These are phyloP conservation scores for Pugionium cornutum DNA, from an alignment of 345 rosid species.

Conservation along the genomic window DNA sequence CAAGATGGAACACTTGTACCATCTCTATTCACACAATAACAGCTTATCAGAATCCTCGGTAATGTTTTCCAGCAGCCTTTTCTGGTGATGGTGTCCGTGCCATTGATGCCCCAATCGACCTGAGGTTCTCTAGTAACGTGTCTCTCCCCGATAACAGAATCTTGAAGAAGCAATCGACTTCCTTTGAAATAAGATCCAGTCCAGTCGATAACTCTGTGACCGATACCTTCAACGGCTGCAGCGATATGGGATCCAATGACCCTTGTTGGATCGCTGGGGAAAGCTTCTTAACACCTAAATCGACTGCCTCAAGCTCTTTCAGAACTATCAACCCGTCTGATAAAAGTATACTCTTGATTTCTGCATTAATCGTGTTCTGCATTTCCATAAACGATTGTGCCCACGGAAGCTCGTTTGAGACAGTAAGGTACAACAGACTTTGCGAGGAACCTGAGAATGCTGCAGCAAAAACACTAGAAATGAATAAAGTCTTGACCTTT, in stretches of 20 bases:
- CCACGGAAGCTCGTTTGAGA: slow-evolving; percentile 43
- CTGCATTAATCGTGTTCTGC: slow-evolving; percentile 39
- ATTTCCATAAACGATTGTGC: slow-evolving; percentile 36
- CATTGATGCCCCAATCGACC: slow-evolving; percentile 26
- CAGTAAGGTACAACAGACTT: slow-evolving; percentile 30
- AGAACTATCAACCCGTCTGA: slow-evolving; percentile 37
- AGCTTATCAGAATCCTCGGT: slow-evolving; percentile 39
- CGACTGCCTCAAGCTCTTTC: slow-evolving; percentile 44
- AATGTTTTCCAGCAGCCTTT: slow-evolving; percentile 40
- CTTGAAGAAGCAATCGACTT: slow-evolving; percentile 45
- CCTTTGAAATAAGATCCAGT: slow-evolving; percentile 40
- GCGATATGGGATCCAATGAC: slow-evolving; percentile 11
- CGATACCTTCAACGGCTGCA: slow-evolving; percentile 35
- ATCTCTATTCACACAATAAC: slow-evolving; percentile 30
- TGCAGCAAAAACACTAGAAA: slow-evolving; percentile 42
- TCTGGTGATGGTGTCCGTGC: slow-evolving; percentile 36
- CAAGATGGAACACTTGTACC: slow-evolving; percentile 35
- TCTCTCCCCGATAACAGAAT: slow-evolving; percentile 38
- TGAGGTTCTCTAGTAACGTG: slow-evolving; percentile 43
- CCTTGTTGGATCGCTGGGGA: slow-evolving; percentile 36
- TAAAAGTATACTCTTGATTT: slow-evolving; percentile 35
- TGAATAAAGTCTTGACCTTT: slow-evolving; percentile 42
- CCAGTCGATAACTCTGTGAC: slow-evolving; percentile 34
- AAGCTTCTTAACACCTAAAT: slow-evolving; percentile 26
- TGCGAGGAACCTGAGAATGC: slow-evolving; percentile 41